A percentile compares a stretch with the other conserved stretches of the same genome.
Evolutionary conservation across 148 eudicot genomes (phyloP).

Genomic region (Rhododendron molle): DNA sequence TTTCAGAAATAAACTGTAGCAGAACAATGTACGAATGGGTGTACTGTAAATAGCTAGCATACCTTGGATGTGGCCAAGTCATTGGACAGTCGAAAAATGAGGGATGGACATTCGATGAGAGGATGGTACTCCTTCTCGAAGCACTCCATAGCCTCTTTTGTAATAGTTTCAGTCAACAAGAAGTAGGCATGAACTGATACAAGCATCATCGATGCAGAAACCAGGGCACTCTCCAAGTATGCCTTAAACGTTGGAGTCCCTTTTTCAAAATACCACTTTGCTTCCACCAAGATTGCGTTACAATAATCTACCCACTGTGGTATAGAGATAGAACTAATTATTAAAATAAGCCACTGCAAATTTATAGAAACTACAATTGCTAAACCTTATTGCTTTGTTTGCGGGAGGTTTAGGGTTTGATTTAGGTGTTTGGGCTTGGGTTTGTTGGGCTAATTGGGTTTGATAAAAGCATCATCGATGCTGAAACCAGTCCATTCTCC

Average conservation of each 20-base stretch:
- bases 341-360: too few species aligned
- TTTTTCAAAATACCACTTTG: slow-evolving; percentile 11
- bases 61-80: slow-evolving; percentile 25
- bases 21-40: background rate
- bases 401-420: too few species aligned
- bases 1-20: too few species aligned
- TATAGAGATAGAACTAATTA: background rate
- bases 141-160: slow-evolving; percentile 5
- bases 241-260: slow-evolving; percentile 10
- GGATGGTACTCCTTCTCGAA: slow-evolving; percentile 12
- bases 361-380: too few species aligned
- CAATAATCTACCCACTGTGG: slow-evolving; percentile 18
- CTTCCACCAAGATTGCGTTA: slow-evolving; percentile 18
- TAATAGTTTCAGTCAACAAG: slow-evolving; percentile 3
- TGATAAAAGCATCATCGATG: slow-evolving; percentile 3
- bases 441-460: too few species aligned
- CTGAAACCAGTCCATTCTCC: slow-evolving; percentile 24
- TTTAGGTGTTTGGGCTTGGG: too few species aligned
- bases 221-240: slow-evolving; percentile 17
- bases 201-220: slow-evolving; percentile 15
- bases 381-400: too few species aligned
- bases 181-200: slow-evolving; percentile 20
- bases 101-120: background rate
- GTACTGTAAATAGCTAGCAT: background rate
- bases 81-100: slow-evolving; percentile 22